Evolutionary conservation across 1,284 basidiomycete species (phyloP), one percentile per base, ranked within the genome.

Genomic region (Ganoderma lucidum): DNA sequence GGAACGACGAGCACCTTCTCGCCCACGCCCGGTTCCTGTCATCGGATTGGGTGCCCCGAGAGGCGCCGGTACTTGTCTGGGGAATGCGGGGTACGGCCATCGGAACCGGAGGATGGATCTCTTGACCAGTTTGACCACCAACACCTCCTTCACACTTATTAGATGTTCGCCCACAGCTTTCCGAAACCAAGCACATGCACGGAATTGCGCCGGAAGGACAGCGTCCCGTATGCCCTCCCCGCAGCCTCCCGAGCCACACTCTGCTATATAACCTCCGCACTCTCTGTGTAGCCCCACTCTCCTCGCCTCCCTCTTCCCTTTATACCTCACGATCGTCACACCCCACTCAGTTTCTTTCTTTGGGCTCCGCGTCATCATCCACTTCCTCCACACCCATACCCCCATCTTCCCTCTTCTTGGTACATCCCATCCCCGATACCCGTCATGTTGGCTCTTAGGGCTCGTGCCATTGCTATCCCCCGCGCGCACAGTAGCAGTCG

Each of bases 391-490:
- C 59, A 37, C 12, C 23, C 53, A 42, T 64, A 35, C 66, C 60
- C 59, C 59, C 30, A 48, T 28, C 51, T 44, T 6, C n/a, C 45
- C 60, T 6, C 32, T 42, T 32, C 55, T 51, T 35, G 32, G 30
- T 60, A 60, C 66, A 55, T 32, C 70, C 70, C 72, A 62, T 56
- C 64, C 63, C 62, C 56, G 48, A 60, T 30, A 60, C 53, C 55
- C 42, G 17, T 35, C 69, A 78, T 79, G 77, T 65, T 77, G 35
- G 78, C 78, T 37, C 69, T 78, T 44, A 75, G 72, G 64, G 68
- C 77, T 44, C 72, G 74, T 70, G 71, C 72, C n/a, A 59, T 74
- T 48, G 73, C 71, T 55, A 73, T 77, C 55, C 74, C 68, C 64
- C 74, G 75, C 51, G 68, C 74, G 48, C 76, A 70, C 73, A 65